These are phyloP conservation scores for Diaporthe vexans DNA, from an alignment of 2,329 filamentous ascomycete genomes.

Conservation along the genomic window DNA sequence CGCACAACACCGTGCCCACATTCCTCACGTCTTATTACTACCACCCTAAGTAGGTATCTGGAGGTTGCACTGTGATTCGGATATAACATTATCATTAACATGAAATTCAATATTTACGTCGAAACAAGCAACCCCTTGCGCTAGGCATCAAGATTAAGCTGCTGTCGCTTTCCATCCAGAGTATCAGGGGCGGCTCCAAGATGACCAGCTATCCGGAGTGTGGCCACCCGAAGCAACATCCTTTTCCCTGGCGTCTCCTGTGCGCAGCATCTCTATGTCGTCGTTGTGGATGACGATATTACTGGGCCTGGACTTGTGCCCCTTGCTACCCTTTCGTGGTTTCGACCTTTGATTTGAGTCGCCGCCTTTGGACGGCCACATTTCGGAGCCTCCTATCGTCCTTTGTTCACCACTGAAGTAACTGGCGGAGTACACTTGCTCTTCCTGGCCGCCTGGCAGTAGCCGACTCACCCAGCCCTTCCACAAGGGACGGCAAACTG, in stretches of 20 bases:
- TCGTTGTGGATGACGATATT: not conserved
- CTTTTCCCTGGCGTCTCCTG: not conserved
- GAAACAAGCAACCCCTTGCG: not conserved
- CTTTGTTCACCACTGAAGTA: not conserved
- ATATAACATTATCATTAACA: not conserved
- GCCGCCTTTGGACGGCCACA: constrained; percentile 1
- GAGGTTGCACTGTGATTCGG: not conserved
- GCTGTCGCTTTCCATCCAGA: not conserved
- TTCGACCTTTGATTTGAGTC: constrained; percentile 9
- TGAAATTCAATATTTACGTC: not conserved
- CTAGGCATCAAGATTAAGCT: not conserved
- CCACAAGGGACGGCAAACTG: constrained; percentile 30
- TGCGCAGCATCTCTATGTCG: constrained; percentile 8
- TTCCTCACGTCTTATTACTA: too few species aligned
- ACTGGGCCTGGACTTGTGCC: not conserved
- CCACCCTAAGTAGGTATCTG: too few species aligned
- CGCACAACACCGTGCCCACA: not conserved
- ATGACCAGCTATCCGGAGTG: constrained; percentile 25
- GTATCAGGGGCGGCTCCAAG: not conserved
- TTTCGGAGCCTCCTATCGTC: constrained; percentile 33
- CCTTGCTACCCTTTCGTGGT: constrained; percentile 6
- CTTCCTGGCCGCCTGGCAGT: not conserved
- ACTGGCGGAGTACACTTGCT: not conserved
- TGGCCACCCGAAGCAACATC: not conserved
- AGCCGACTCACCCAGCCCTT: constrained; percentile 23